Evolutionary conservation across 306 rosid species (phyloP), one percentile per base, ranked within the genome.

Genomic region (Trifolium dubium): DNA sequence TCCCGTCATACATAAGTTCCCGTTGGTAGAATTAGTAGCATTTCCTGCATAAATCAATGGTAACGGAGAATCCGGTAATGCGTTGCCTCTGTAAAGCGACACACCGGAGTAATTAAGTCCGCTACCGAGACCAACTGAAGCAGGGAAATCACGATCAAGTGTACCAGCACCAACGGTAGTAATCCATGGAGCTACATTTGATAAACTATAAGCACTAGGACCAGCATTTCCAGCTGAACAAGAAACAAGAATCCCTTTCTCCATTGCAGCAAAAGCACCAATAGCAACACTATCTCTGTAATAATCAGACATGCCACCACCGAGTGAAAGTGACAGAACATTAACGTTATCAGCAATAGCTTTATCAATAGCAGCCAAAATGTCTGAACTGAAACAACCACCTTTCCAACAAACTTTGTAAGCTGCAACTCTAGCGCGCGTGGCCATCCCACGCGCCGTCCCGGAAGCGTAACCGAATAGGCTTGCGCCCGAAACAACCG

Each of bases 121-220:
- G 41, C 85, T 90, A 0, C 97, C 97, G 30, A 93, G 84, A 43
- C 82, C 73, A 49, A 84, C 96, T 5, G 7, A 83, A 1, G 97
- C 98, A 0, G 98, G 98, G 60, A 93, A 93, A 47, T 93, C 98
- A 6, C 98, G 96, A 85, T 93, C 98, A 54, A 93, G 82, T 37
- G 98, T 93, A 12, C 98, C 98, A 2, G 98, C 98, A 0, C 97
- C 98, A 0, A 93, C 97, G 19, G 98, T 93, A 0, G 97, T 89
- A 14, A 93, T 93, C 98, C 98, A 93, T 2, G 98, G 98, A 3
- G 98, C 96, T 1, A 86, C 77, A 55, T 93, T 93, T 0, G 97
- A 83, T 35, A 93, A 79, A 56, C 94, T 91, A 10, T 9, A 86
- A 2, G 84, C 10, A 53, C 83, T 78, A 1, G 98, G 98, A 3